Conservation (phyloP, 2,329 filamentous ascomycete species). For the Aspergillus sp. region DNA sequence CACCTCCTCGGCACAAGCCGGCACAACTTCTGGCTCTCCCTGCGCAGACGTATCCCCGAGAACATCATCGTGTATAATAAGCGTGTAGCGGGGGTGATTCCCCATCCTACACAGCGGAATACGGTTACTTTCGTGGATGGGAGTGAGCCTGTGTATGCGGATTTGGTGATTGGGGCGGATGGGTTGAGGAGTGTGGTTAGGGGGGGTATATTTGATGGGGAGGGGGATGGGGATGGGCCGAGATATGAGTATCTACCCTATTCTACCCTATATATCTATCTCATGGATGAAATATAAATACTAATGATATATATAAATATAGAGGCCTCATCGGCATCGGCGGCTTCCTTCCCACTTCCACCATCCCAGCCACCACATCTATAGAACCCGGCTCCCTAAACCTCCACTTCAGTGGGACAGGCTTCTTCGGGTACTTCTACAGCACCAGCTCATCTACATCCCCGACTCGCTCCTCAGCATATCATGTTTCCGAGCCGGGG, state of each 20-base stretch:
- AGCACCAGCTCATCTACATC: conserved; percentile 25
- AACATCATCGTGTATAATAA: conserved; percentile 34
- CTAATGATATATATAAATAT: too few species aligned
- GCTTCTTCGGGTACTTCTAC: conserved; percentile 54
- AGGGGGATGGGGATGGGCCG: too few species aligned
- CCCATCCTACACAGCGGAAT: conserved; percentile 27
- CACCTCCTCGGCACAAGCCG: conserved; percentile 41
- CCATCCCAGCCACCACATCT: too few species aligned
- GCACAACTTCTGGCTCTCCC: conserved; percentile 41
- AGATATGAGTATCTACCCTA: too few species aligned
- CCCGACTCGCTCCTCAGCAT: conserved; percentile 24
- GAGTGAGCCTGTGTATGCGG: conserved; percentile 35
- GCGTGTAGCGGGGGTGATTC: conserved; percentile 32
- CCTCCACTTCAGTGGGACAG: conserved; percentile 50
- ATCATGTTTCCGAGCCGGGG: conserved; percentile 31
- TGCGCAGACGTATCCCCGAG: conserved; percentile 40
- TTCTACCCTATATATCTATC: too few species aligned
- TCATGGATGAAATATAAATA: too few species aligned
- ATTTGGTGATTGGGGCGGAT: conserved; percentile 48
- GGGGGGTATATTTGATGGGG: too few species aligned
- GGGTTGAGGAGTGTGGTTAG: conserved; percentile 37
- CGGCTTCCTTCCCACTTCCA: conserved; percentile 43
- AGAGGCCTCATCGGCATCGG: conserved; percentile 49
- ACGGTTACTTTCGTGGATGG: conserved; percentile 39
- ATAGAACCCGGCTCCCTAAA: conserved; percentile 38